phyloP scores from a whole-genome alignment of 495 filamentous ascomycete genomes.

The Tetracladium setigerum region DNA sequence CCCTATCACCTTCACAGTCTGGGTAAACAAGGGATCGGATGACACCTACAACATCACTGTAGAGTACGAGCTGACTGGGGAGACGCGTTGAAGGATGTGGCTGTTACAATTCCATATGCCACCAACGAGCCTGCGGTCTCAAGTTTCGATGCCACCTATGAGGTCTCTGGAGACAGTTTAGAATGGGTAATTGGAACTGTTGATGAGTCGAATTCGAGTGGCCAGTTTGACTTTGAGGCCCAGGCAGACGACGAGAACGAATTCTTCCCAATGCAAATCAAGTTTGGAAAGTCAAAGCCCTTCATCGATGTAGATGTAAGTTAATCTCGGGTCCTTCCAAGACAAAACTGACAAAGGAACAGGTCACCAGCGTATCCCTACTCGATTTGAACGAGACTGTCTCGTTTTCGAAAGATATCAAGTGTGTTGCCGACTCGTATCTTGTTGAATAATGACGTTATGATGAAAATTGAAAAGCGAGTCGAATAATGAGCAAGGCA shows the following conservation, averaged over 20 bases:
- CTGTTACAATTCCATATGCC: constrained; percentile 76
- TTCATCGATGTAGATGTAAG: constrained; percentile 89
- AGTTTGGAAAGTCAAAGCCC: constrained; percentile 77
- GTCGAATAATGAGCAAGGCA: too few species aligned
- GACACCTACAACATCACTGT: constrained; percentile 77
- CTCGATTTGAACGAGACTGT: constrained; percentile 76
- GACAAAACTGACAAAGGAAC: constrained; percentile 6
- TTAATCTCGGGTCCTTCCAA: not conserved
- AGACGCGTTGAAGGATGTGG: constrained; percentile 69
- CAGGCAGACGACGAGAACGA: constrained; percentile 76
- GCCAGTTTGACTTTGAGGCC: constrained; percentile 90
- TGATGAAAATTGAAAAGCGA: too few species aligned
- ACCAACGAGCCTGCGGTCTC: constrained; percentile 80
- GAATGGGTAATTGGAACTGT: constrained; percentile 88
- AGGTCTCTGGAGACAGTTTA: constrained; percentile 85
- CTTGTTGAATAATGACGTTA: constrained; percentile 63
- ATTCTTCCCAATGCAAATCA: constrained; percentile 94
- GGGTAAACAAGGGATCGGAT: constrained; percentile 80
- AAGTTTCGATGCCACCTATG: constrained; percentile 88
- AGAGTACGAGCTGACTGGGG: constrained; percentile 87
- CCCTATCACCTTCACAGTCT: constrained; percentile 90
- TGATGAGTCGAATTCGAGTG: constrained; percentile 69
- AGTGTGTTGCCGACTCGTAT: constrained; percentile 75
- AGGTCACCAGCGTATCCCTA: constrained; percentile 66
- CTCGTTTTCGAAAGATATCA: constrained; percentile 82